Evolutionary conservation across 306 rosid genomes (phyloP).

Genomic region (Fragaria vesca): DNA sequence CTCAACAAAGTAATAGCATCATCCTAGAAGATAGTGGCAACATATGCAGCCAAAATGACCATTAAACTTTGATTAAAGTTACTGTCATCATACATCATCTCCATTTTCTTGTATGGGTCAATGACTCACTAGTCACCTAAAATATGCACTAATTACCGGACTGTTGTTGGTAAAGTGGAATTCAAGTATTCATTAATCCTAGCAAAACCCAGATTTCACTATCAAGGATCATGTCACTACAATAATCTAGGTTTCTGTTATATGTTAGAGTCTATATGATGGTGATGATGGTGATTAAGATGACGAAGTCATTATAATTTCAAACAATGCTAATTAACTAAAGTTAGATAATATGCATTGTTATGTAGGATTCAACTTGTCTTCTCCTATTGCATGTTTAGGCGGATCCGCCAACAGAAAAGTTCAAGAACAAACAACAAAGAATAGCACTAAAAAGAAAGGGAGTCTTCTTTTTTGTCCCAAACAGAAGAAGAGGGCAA

Average conservation of each 20-base stretch:
- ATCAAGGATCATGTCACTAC: constrained; percentile 33
- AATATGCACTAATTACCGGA: constrained; percentile 48
- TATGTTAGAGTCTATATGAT: constrained; percentile 37
- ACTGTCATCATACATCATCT: constrained; percentile 8
- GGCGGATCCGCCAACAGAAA: constrained; percentile 49
- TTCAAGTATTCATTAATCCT: not conserved
- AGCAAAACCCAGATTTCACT: constrained; percentile 14
- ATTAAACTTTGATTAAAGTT: not conserved
- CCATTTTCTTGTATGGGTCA: constrained; percentile 10
- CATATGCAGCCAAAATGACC: constrained; percentile 7
- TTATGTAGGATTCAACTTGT: constrained; percentile 49
- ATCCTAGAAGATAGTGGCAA: not conserved
- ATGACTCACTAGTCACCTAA: constrained; percentile 23
- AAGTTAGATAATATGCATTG: constrained; percentile 38
- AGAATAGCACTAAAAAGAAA: constrained; percentile 19
- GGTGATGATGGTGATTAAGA: not conserved
- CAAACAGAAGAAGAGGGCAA: constrained; percentile 9
- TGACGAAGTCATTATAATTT: constrained; percentile 29
- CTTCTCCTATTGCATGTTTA: constrained; percentile 36
- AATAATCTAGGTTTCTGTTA: constrained; percentile 3
- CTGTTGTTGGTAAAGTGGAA: constrained; percentile 15
- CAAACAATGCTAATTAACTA: constrained; percentile 17
- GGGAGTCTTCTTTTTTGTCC: not conserved
- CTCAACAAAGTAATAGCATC: constrained; percentile 1
- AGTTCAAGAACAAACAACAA: constrained; percentile 27